A percentile compares a stretch with the other conserved stretches of the same genome.
phyloP scores from a whole-genome alignment of 2,329 filamentous ascomycete genomes.

The Colletotrichum karsti region DNA sequence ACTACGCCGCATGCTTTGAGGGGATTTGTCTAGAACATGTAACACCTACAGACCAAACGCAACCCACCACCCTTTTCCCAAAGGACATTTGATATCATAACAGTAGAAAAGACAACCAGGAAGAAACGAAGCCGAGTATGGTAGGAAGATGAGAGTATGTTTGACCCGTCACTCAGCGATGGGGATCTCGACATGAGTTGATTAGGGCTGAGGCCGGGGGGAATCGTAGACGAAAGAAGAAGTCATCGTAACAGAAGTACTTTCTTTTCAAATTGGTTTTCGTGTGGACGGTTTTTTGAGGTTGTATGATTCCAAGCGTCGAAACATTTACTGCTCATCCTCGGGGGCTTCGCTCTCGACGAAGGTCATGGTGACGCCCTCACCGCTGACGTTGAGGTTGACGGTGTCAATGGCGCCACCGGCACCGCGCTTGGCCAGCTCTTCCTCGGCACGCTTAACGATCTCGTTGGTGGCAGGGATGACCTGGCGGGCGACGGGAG shows the following conservation, averaged over 20 bases:
- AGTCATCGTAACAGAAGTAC: neutral
- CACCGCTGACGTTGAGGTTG: slow-evolving; percentile 54
- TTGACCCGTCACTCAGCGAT: slow-evolving; percentile 4
- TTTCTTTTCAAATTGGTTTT: neutral
- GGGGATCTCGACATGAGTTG: neutral
- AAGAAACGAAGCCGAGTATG: neutral
- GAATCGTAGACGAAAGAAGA: neutral
- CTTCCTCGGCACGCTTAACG: slow-evolving; percentile 23
- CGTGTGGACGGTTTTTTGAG: neutral
- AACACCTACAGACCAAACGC: neutral
- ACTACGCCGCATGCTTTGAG: slow-evolving; percentile 11
- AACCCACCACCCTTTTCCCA: neutral
- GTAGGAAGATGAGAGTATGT: neutral
- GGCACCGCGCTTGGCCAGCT: slow-evolving; percentile 24
- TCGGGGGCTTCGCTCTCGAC: slow-evolving; percentile 48
- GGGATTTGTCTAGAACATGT: slow-evolving; percentile 9
- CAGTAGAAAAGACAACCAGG: neutral
- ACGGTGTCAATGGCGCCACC: slow-evolving; percentile 47
- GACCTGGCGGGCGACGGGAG: slow-evolving; percentile 21
- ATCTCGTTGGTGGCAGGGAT: slow-evolving; percentile 1
- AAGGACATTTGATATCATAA: slow-evolving; percentile 24
- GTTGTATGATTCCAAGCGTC: neutral
- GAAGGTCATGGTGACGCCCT: slow-evolving; percentile 57
- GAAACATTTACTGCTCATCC: slow-evolving; percentile 36
- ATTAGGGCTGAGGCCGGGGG: slow-evolving; percentile 15